Evolutionary conservation across 495 filamentous ascomycete genomes (phyloP).

Genomic region (Elasticomyces elasticus): DNA sequence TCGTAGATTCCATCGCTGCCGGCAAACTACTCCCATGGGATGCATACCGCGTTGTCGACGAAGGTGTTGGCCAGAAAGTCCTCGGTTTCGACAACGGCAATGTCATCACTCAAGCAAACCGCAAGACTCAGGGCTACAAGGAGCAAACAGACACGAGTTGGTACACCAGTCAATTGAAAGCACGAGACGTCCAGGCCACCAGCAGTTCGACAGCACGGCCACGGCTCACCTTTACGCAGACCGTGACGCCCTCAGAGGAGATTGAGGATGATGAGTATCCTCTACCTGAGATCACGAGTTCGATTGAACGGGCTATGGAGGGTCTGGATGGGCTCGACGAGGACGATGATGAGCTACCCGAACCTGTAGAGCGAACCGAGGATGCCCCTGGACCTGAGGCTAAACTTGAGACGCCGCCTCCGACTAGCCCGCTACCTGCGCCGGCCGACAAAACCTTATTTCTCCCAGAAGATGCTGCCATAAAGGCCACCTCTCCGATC

Average conservation of each 20-base stretch:
- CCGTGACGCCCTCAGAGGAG: constrained; percentile 17
- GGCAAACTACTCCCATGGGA: constrained; percentile 78
- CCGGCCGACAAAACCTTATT: neutral
- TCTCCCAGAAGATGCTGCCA: too few species aligned
- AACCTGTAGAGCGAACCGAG: neutral
- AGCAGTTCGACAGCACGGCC: neutral
- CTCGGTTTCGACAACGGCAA: constrained; percentile 65
- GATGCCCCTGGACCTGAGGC: constrained; percentile 1
- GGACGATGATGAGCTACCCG: neutral
- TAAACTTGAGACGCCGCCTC: constrained; percentile 13
- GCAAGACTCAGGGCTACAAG: constrained; percentile 48
- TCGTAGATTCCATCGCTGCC: constrained; percentile 75
- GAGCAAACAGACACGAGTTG: constrained; percentile 69
- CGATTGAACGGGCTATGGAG: constrained; percentile 17
- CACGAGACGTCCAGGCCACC: constrained; percentile 20
- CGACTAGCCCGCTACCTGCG: constrained; percentile 7
- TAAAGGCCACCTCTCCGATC: too few species aligned
- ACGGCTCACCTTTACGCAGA: constrained; percentile 19
- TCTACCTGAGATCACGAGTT: constrained; percentile 21
- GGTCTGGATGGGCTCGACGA: neutral
- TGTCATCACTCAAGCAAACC: constrained; percentile 56
- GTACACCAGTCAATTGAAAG: constrained; percentile 62
- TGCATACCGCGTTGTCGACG: constrained; percentile 68
- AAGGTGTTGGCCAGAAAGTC: constrained; percentile 64
- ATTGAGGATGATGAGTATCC: constrained; percentile 20